Percentiles rank a stretch among this genome's conserved stretches.
Conservation (phyloP, 306 rosid genomes). For the Trifolium pratense region DNA sequence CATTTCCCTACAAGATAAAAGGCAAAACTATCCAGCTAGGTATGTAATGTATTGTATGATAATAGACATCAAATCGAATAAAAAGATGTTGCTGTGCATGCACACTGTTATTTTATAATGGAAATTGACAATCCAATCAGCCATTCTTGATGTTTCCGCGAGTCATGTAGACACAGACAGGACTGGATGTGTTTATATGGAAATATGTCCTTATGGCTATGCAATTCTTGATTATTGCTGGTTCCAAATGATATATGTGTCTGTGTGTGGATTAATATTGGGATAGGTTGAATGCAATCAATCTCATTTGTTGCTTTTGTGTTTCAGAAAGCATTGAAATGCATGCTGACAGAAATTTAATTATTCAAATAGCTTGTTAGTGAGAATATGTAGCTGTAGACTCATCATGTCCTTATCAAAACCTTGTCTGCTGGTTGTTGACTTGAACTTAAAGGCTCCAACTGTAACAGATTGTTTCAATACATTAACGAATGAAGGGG, state of each 20-base stretch:
- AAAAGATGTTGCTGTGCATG: background rate
- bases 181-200: background rate
- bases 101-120: background rate
- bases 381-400: background rate
- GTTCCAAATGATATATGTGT: background rate
- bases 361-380: background rate
- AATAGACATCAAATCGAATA: background rate
- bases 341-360: background rate
- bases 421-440: background rate
- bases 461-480: conserved; percentile 9
- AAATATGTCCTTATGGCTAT: background rate
- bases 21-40: conserved; percentile 45
- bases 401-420: background rate
- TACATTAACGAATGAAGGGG: conserved; percentile 8
- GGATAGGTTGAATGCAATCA: background rate
- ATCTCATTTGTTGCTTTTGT: background rate
- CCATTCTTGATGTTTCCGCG: background rate
- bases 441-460: background rate
- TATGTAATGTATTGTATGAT: conserved; percentile 40
- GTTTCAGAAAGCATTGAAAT: background rate
- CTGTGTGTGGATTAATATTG: background rate
- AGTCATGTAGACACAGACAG: background rate
- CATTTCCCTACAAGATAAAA: conserved; percentile 40
- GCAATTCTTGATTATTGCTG: background rate
- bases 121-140: background rate